Conservation (phyloP, 495 filamentous ascomycete genomes). For the Penicillium longicatenatum region DNA sequence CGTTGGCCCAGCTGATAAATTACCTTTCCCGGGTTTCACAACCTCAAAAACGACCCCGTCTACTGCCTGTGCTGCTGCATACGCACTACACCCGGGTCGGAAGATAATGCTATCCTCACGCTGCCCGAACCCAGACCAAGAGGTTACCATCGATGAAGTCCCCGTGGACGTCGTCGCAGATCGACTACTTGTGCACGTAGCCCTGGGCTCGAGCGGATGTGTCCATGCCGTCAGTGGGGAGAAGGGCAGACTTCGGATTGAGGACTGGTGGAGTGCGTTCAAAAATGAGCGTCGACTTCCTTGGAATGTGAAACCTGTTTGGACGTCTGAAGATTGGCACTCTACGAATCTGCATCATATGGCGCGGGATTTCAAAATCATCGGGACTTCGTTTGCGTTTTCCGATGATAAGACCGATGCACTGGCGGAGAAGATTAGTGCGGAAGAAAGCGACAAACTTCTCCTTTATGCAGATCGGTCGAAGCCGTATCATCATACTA, state of each 20-base stretch:
- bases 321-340: constrained; percentile 31
- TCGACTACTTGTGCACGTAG: constrained; percentile 28
- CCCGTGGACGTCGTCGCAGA: constrained; percentile 39
- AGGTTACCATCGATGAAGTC: constrained; percentile 35
- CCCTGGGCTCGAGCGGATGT: constrained; percentile 20
- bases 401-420: constrained; percentile 23
- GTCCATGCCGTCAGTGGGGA: constrained; percentile 36
- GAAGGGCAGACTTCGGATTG: constrained; percentile 18
- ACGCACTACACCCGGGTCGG: constrained; percentile 27
- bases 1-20: constrained; percentile 26
- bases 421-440: constrained; percentile 11
- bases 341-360: constrained; percentile 30
- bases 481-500: constrained; percentile 23
- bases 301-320: constrained; percentile 24
- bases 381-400: constrained; percentile 35
- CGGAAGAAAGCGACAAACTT: constrained; percentile 10
- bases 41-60: constrained; percentile 21
- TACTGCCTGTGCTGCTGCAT: constrained; percentile 27
- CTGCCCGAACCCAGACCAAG: constrained; percentile 23
- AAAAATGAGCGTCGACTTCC: constrained; percentile 28
- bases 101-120: constrained; percentile 20
- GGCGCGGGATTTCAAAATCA: constrained; percentile 26
- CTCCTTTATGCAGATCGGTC: constrained; percentile 30
- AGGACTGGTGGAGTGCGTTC: constrained; percentile 30
- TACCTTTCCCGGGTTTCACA: constrained; percentile 26